A percentile compares a stretch with the other conserved stretches of the same genome.
These are phyloP conservation scores for Somion occarium DNA, from an alignment of 1,284 basidiomycete genomes.

Conservation along the genomic window DNA sequence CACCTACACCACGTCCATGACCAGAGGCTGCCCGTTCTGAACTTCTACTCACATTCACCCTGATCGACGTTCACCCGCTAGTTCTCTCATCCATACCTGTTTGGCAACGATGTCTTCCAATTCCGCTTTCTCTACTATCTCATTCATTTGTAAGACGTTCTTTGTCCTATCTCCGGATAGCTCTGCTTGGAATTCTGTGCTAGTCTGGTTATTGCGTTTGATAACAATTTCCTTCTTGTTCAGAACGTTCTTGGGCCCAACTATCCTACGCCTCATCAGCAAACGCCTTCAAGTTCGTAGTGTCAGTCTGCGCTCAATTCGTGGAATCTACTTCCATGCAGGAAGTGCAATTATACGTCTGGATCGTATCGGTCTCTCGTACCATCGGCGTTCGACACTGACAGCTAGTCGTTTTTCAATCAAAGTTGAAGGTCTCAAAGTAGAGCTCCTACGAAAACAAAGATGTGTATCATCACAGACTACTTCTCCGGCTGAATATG, in stretches of 20 bases:
- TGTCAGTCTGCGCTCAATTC: constrained; percentile 69
- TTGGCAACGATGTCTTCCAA: not conserved
- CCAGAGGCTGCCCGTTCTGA: not conserved
- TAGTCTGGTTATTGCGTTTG: constrained; percentile 46
- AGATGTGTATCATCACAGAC: not conserved
- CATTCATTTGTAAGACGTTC: constrained; percentile 22
- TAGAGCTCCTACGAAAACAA: constrained; percentile 40
- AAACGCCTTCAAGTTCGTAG: constrained; percentile 62
- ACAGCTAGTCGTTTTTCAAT: constrained; percentile 49
- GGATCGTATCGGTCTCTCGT: constrained; percentile 63
- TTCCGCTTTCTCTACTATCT: constrained; percentile 7
- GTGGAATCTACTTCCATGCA: constrained; percentile 62
- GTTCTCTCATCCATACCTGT: not conserved
- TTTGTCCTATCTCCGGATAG: constrained; percentile 18
- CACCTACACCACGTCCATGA: not conserved
- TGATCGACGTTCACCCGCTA: not conserved
- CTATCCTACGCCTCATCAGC: constrained; percentile 52
- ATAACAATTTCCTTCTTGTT: constrained; percentile 50
- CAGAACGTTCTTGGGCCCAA: constrained; percentile 62
- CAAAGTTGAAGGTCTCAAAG: constrained; percentile 53
- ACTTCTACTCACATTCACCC: not conserved
- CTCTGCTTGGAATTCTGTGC: constrained; percentile 34
- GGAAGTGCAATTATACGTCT: constrained; percentile 50
- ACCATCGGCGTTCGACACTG: constrained; percentile 40
- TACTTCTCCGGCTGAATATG: not conserved